phyloP scores from a whole-genome alignment of 805 yeast species.

The Starmerella floricola region DNA sequence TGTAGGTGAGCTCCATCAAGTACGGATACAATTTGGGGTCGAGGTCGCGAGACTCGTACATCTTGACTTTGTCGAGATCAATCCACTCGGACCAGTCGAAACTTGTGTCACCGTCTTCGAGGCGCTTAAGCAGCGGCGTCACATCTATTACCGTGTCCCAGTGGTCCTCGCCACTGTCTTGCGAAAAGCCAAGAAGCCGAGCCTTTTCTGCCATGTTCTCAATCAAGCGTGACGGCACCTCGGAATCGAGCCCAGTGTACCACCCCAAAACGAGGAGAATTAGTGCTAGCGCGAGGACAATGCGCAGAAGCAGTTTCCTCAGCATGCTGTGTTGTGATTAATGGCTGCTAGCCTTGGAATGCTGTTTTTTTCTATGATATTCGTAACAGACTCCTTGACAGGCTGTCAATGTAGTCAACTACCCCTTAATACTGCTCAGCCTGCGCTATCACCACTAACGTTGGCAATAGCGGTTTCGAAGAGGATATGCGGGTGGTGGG shows the following conservation, averaged over 20 bases:
- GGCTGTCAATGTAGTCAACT: too few relatives aligned
- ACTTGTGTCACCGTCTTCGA: slow-evolving; percentile 5
- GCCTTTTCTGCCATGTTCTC: slow-evolving; percentile 1
- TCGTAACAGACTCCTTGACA: too few relatives aligned
- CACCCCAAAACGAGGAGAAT: neutral
- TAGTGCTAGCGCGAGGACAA: neutral
- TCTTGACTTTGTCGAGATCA: slow-evolving; percentile 19
- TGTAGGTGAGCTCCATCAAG: neutral
- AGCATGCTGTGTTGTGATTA: too few relatives aligned
- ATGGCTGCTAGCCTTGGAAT: too few relatives aligned
- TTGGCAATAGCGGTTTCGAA: too few relatives aligned
- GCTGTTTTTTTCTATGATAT: too few relatives aligned
- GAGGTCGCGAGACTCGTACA: slow-evolving; percentile 11
- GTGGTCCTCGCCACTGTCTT: neutral
- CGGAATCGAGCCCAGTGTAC: neutral
- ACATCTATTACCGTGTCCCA: slow-evolving; percentile 11
- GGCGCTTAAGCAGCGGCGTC: slow-evolving; percentile 2
- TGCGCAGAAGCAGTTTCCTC: neutral
- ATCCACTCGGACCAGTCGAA: slow-evolving; percentile 27
- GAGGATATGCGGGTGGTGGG: too few relatives aligned
- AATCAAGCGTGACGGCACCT: neutral
- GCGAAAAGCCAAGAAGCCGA: too few relatives aligned
- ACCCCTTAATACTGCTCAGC: too few relatives aligned
- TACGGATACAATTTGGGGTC: slow-evolving; percentile 16
- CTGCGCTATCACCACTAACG: too few relatives aligned